Conservation (phyloP, 2,329 filamentous ascomycete genomes). For the Venturia oleaginea region DNA sequence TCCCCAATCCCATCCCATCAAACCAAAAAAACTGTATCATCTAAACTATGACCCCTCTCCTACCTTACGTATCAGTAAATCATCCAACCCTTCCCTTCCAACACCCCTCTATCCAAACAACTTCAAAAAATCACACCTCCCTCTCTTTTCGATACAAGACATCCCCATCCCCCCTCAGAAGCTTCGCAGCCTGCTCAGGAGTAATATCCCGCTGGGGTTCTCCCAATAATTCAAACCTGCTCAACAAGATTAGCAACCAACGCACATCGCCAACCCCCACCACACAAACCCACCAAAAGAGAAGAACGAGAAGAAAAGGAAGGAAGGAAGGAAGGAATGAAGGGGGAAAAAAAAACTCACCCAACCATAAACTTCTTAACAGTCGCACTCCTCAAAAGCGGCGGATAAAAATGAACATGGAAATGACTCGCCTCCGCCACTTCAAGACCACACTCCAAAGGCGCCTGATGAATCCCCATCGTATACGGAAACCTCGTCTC, state of each 20-base stretch:
- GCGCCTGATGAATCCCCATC: constrained; percentile 77
- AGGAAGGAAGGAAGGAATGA: too few relatives aligned
- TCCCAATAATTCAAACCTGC: neutral
- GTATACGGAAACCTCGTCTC: constrained; percentile 8
- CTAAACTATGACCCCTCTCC: too few relatives aligned
- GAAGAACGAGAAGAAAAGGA: neutral
- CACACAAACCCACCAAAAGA: neutral
- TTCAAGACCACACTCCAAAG: constrained; percentile 60
- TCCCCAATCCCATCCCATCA: too few relatives aligned
- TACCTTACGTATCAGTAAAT: too few relatives aligned
- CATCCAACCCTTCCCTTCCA: too few relatives aligned
- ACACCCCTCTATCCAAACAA: too few relatives aligned
- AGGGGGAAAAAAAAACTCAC: too few relatives aligned
- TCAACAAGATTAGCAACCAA: neutral
- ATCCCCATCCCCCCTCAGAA: neutral
- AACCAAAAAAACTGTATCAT: too few relatives aligned
- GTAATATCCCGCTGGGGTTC: neutral
- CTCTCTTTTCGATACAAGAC: neutral
- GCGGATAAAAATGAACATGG: constrained; percentile 53
- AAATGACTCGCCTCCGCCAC: constrained; percentile 68
- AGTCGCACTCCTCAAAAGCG: neutral
- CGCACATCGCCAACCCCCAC: too few relatives aligned
- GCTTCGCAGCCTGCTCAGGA: neutral
- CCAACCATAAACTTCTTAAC: neutral
- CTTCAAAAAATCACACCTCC: too few relatives aligned